Percentiles rank a stretch among this genome's conserved stretches.
phyloP scores from a whole-genome alignment of 2,329 filamentous ascomycete genomes.

The Sclerotiophoma versabilis region DNA sequence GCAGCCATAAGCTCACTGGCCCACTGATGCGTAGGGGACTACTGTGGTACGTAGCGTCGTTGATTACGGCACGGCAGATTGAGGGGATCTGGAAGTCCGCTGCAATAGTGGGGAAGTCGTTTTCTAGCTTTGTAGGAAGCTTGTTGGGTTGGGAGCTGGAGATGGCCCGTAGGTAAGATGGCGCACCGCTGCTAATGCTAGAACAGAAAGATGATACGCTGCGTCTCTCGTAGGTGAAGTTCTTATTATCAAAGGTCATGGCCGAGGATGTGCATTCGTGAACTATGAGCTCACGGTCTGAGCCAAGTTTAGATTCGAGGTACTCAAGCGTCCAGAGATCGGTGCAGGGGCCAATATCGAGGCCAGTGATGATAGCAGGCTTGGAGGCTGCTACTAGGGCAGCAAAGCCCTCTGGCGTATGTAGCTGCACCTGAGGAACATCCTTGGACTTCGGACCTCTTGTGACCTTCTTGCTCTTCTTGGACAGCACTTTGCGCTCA shows the following conservation, averaged over 20 bases:
- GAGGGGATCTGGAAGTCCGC: conserved; percentile 73
- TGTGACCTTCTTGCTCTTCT: conserved; percentile 19
- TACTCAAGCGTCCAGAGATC: conserved; percentile 73
- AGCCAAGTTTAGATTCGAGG: conserved; percentile 60
- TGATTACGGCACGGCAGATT: conserved; percentile 58
- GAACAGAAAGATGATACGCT: conserved; percentile 71
- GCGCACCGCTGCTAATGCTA: conserved; percentile 63
- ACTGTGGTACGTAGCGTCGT: conserved; percentile 67
- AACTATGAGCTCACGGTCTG: conserved; percentile 67
- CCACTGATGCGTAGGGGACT: conserved; percentile 82
- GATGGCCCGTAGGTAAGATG: conserved; percentile 79
- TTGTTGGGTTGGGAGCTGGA: conserved; percentile 73
- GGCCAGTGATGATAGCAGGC: conserved; percentile 70
- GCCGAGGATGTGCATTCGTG: conserved; percentile 71
- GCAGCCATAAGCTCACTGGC: conserved; percentile 85
- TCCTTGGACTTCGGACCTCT: conserved; percentile 17
- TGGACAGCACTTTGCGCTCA: conserved; percentile 19
- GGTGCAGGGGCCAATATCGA: conserved; percentile 72
- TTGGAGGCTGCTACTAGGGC: conserved; percentile 63
- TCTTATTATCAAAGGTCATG: conserved; percentile 85
- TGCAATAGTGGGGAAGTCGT: conserved; percentile 75
- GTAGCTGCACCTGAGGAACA: conserved; percentile 63
- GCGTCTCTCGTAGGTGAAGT: conserved; percentile 78
- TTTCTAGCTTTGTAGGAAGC: conserved; percentile 70
- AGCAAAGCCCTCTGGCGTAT: conserved; percentile 65